Evolutionary conservation across 2,329 filamentous ascomycete genomes (phyloP).

Genomic region (Phoma herbarum): DNA sequence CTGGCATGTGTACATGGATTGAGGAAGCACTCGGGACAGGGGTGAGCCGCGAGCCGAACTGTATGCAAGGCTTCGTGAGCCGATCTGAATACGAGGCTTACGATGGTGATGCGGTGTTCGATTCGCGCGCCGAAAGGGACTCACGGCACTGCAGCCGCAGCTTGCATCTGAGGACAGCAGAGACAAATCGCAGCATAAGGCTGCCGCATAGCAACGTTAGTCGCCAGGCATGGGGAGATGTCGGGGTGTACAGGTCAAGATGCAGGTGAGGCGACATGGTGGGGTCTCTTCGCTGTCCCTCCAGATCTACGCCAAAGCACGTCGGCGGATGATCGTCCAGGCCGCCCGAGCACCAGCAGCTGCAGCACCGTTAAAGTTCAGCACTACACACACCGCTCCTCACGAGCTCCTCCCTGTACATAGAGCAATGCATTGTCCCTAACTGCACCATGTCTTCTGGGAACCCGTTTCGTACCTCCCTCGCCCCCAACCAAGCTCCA

Average conservation of each 20-base stretch:
- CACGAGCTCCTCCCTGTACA: slow-evolving; percentile 42
- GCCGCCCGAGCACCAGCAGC: slow-evolving; percentile 36
- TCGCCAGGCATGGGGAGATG: slow-evolving; percentile 14
- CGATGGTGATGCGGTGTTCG: slow-evolving; percentile 15
- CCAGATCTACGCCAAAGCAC: slow-evolving; percentile 29
- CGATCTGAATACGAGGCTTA: slow-evolving; percentile 5
- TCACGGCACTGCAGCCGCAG: neutral
- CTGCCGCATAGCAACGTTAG: slow-evolving; percentile 10
- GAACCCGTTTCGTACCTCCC: slow-evolving; percentile 52
- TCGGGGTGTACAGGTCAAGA: slow-evolving; percentile 13
- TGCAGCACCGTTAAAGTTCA: slow-evolving; percentile 23
- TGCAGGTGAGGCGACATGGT: slow-evolving; percentile 24
- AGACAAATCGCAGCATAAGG: neutral
- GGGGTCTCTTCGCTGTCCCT: slow-evolving; percentile 36
- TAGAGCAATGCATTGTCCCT: slow-evolving; percentile 53
- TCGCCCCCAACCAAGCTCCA: slow-evolving; percentile 34
- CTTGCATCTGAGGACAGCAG: neutral
- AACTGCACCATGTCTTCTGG: slow-evolving; percentile 50
- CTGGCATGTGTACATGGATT: slow-evolving; percentile 70
- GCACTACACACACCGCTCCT: slow-evolving; percentile 33
- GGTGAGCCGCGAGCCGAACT: slow-evolving; percentile 2
- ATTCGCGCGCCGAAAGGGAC: neutral
- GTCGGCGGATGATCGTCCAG: slow-evolving; percentile 28
- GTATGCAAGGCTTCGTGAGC: no score
- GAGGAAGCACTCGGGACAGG: slow-evolving; percentile 38